Conservation (phyloP, 805 yeast species). For the Torulaspora indica region DNA sequence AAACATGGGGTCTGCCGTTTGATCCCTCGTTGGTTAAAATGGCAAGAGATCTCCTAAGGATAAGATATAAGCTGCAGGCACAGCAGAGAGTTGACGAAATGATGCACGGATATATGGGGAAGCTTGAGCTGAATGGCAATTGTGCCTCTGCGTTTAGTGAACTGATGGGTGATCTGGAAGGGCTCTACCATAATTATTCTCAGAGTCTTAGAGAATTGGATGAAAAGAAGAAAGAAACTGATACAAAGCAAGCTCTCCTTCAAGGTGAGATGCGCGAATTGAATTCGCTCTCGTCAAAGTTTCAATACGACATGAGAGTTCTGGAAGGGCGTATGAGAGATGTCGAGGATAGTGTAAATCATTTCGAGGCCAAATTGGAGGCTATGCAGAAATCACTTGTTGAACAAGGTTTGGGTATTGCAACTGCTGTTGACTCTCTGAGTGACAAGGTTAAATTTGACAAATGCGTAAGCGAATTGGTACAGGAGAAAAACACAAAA, state of each 20-base stretch:
- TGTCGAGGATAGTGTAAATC: constrained; percentile 54
- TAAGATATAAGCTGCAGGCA: constrained; percentile 16
- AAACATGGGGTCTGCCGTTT: constrained; percentile 31
- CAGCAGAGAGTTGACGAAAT: constrained; percentile 14
- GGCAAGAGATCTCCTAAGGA: constrained; percentile 28
- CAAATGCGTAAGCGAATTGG: constrained; percentile 16
- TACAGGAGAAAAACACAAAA: constrained; percentile 15
- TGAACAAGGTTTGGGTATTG: constrained; percentile 18
- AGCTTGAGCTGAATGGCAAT: constrained; percentile 2
- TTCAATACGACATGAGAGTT: constrained; percentile 61
- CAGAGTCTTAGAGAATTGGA: constrained; percentile 21
- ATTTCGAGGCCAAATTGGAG: constrained; percentile 36
- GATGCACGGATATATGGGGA: constrained; percentile 4
- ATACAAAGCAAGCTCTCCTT: constrained; percentile 33
- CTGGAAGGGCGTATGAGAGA: constrained; percentile 59
- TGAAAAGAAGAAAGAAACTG: constrained; percentile 20
- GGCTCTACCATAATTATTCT: constrained; percentile 17
- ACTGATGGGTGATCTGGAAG: constrained; percentile 12
- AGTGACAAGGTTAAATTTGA: constrained; percentile 22
- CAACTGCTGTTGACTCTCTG: constrained; percentile 14
- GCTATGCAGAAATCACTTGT: constrained; percentile 17
- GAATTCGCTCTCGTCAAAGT: constrained; percentile 51
- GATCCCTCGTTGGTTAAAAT: constrained; percentile 31
- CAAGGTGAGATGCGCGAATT: constrained; percentile 45
- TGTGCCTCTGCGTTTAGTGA: constrained; percentile 10